A percentile compares a stretch with the other conserved stretches of the same genome.
These are phyloP conservation scores for Trichoderma sp. DNA, from an alignment of 2,329 filamentous ascomycete species.

Conservation along the genomic window DNA sequence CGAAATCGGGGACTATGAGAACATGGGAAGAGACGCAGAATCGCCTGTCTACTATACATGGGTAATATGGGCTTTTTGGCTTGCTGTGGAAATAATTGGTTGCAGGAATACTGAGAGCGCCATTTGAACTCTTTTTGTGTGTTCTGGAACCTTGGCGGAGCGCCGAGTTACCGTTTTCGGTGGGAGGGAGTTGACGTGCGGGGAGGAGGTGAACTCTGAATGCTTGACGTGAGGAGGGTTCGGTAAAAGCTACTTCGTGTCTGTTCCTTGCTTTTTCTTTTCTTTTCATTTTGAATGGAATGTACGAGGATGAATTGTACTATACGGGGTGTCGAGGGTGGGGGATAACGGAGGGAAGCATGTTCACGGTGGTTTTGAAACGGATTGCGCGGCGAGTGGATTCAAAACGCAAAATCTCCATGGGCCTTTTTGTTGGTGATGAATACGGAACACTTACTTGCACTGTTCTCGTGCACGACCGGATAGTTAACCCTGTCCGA, in stretches of 20 bases:
- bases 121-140: not conserved
- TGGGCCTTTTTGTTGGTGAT: not conserved
- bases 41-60: not conserved
- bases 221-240: not conserved
- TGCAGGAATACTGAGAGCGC: not conserved
- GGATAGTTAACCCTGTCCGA: not conserved
- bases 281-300: not conserved
- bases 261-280: not conserved
- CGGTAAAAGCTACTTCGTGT: not conserved
- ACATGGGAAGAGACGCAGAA: not conserved
- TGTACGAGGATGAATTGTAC: not conserved
- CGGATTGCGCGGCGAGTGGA: not conserved
- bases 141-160: not conserved
- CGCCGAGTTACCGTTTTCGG: constrained; percentile 1
- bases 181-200: not conserved
- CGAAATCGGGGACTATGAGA: not conserved
- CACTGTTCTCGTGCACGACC: not conserved
- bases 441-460: not conserved
- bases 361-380: not conserved
- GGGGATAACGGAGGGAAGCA: not conserved
- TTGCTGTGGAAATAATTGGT: not conserved
- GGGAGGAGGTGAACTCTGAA: not conserved
- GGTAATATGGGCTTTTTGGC: not conserved
- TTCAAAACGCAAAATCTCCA: not conserved
- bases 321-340: not conserved